Percentiles rank a stretch among this genome's conserved stretches.
These are phyloP conservation scores for Fusarium chlamydosporum DNA, from an alignment of 2,329 filamentous ascomycete species.

Conservation along the genomic window DNA sequence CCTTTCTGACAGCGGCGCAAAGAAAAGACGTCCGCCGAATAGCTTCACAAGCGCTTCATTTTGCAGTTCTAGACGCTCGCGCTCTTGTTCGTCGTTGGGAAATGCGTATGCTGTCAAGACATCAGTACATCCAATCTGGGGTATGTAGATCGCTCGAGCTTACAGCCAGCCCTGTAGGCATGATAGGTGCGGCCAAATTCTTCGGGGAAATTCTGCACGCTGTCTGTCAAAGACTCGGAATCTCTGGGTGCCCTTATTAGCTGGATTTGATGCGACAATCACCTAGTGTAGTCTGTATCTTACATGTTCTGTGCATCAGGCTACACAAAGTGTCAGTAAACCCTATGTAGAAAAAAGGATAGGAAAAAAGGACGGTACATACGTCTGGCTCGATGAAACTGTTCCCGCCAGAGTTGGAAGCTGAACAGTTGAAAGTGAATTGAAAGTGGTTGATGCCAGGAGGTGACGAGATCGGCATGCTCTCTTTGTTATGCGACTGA, in stretches of 20 bases:
- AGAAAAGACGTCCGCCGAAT: constrained; percentile 59
- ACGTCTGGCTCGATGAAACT: constrained; percentile 56
- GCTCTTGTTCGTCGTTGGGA: constrained; percentile 61
- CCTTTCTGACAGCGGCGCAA: constrained; percentile 58
- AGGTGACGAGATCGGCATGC: constrained; percentile 35
- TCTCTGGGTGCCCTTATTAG: constrained; percentile 44
- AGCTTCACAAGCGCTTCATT: constrained; percentile 56
- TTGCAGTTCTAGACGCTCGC: constrained; percentile 60
- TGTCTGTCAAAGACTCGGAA: constrained; percentile 59
- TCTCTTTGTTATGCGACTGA: constrained; percentile 26
- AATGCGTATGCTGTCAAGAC: constrained; percentile 59
- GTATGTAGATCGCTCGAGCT: constrained; percentile 41
- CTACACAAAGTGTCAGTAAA: constrained; percentile 45
- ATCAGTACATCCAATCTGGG: constrained; percentile 15
- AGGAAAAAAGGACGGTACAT: constrained; percentile 28
- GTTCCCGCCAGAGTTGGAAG: constrained; percentile 47
- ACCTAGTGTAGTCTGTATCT: constrained; percentile 20
- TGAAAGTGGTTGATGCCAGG: constrained; percentile 47
- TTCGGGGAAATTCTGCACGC: constrained; percentile 59
- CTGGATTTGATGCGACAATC: neutral
- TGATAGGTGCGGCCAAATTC: constrained; percentile 64
- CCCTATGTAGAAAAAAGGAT: neutral
- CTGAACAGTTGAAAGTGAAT: constrained; percentile 55
- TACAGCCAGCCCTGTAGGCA: constrained; percentile 63
- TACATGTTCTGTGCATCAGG: constrained; percentile 46